Evolutionary conservation across 108 stramenopile genomes (phyloP).

Genomic region (Asterionellopsis glacialis): DNA sequence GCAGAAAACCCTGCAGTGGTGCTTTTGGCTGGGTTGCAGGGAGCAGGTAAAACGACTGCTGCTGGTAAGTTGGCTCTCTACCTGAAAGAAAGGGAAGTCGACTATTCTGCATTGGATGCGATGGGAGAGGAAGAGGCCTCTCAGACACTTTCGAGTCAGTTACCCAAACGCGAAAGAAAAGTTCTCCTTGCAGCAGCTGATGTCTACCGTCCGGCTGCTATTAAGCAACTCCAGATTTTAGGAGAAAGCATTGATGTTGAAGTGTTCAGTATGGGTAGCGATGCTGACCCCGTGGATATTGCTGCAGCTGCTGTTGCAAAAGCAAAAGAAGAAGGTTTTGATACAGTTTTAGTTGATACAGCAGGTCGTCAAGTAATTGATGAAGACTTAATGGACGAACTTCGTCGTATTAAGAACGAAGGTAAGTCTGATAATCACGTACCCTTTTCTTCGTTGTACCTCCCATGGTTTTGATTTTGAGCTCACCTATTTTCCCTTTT

Average conservation of each 20-base stretch:
- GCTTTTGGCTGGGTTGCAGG: constrained; percentile 92
- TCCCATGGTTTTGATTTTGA: neutral
- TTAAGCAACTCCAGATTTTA: constrained; percentile 88
- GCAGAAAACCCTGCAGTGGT: constrained; percentile 74
- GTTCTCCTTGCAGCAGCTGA: constrained; percentile 91
- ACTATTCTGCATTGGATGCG: constrained; percentile 42
- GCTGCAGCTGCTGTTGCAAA: constrained; percentile 67
- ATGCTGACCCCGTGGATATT: constrained; percentile 88
- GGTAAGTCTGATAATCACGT: constrained; percentile 16
- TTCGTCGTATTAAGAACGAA: constrained; percentile 69
- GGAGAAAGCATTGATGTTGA: constrained; percentile 77
- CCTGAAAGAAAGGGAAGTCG: constrained; percentile 76
- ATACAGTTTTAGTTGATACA: constrained; percentile 95
- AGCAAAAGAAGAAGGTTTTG: constrained; percentile 78
- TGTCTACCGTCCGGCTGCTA: constrained; percentile 95
- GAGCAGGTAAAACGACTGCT: constrained; percentile 95
- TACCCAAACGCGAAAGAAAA: constrained; percentile 73
- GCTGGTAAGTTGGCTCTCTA: constrained; percentile 91
- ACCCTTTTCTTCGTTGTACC: neutral
- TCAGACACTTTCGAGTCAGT: constrained; percentile 33
- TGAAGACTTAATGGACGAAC: constrained; percentile 88
- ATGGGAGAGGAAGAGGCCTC: constrained; percentile 36
- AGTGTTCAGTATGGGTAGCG: constrained; percentile 77
- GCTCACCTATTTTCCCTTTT: neutral
- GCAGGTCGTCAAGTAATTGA: constrained; percentile 96